Percentiles rank a stretch among this genome's conserved stretches.
phyloP scores from a whole-genome alignment of 331 rosid species.

The Acacia concinna region DNA sequence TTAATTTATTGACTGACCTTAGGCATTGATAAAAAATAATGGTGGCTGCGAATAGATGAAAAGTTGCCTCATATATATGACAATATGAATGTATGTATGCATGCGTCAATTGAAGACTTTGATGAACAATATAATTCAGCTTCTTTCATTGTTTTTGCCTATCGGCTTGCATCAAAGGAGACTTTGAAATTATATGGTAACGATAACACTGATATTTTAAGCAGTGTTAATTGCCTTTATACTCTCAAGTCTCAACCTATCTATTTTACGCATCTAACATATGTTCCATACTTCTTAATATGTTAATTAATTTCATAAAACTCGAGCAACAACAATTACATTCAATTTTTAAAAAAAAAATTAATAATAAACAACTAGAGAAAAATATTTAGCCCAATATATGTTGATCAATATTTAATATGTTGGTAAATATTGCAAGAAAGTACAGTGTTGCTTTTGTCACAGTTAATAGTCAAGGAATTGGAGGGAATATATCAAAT shows the following conservation, averaged over 20 bases:
- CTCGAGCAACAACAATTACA: neutral
- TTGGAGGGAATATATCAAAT: slow-evolving; percentile 19
- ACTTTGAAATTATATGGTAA: slow-evolving; percentile 11
- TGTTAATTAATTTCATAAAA: neutral
- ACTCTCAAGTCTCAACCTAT: too few species aligned
- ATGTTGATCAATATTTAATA: neutral
- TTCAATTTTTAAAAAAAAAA: neutral
- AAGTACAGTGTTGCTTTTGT: slow-evolving; percentile 10
- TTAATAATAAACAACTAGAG: neutral
- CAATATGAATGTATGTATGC: too few species aligned
- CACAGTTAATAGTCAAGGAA: slow-evolving; percentile 2
- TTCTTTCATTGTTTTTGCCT: neutral
- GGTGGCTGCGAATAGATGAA: neutral
- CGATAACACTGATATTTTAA: too few species aligned
- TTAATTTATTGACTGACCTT: neutral
- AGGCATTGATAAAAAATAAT: neutral
- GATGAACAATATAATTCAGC: neutral
- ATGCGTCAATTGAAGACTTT: neutral
- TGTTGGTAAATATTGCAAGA: slow-evolving; percentile 1
- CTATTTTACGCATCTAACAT: too few species aligned
- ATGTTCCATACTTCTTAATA: neutral
- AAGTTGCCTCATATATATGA: neutral
- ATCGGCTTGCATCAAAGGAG: slow-evolving; percentile 1
- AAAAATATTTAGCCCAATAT: neutral
- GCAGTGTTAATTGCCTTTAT: too few species aligned